phyloP scores from a whole-genome alignment of 768 basidiomycete genomes.

The Serendipita vermifera region DNA sequence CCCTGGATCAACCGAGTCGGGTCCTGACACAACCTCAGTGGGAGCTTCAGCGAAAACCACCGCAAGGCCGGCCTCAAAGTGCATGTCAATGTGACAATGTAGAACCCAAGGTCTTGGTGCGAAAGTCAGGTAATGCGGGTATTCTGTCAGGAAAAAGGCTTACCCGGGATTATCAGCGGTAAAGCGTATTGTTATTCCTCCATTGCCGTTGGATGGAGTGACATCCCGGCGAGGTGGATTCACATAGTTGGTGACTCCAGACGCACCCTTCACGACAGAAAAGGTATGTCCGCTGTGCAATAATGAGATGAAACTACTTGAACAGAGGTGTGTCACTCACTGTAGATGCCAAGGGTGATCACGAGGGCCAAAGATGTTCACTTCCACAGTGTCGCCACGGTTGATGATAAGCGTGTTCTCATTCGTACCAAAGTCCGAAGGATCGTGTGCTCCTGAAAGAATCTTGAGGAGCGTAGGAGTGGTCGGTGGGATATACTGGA shows the following conservation, averaged over 20 bases:
- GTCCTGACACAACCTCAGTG: neutral
- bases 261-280: neutral
- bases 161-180: constrained; percentile 3
- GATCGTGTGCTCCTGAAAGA: neutral
- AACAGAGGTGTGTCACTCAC: neutral
- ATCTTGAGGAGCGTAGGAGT: constrained; percentile 7
- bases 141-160: neutral
- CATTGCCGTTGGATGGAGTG: neutral
- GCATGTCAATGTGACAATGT: constrained; percentile 9
- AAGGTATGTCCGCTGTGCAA: constrained; percentile 4
- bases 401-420: constrained; percentile 12
- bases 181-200: neutral
- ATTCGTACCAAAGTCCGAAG: constrained; percentile 6
- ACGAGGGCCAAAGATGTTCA: neutral
- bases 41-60: constrained; percentile 8
- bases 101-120: neutral
- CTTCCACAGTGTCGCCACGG: constrained; percentile 1
- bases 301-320: neutral
- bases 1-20: neutral
- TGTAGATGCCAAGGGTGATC: constrained; percentile 3
- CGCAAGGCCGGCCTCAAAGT: constrained; percentile 8
- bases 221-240: constrained; percentile 10
- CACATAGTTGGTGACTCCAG: neutral
- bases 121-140: neutral
- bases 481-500: constrained; percentile 4